Base-by-base conservation (phyloP, 257 asterid genomes). In the Echites panduratus region DNA sequence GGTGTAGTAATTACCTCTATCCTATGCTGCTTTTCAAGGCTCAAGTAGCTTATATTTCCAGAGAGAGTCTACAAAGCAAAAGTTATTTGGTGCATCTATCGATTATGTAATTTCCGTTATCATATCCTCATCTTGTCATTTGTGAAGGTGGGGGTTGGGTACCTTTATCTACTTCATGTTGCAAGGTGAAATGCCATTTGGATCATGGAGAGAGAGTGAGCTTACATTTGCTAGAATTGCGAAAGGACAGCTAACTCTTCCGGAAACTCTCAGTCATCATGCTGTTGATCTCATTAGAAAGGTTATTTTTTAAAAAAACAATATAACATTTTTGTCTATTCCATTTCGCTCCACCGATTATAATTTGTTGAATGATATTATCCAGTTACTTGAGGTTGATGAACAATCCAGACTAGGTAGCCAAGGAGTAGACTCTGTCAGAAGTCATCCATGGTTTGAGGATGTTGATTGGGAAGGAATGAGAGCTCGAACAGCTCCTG, bases 171-270 rank as follows among this genome's bases (percentile, higher is more conserved):
- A 88, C 86, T 91, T 89, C 91, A 88, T 94, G 98, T 89, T 94
- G 75, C 85, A 85, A 76, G 96, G 93, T 70, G 98, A 94, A 87
- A 89, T 89, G 97, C 97, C 98, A 74, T 93, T 91, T 73, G 97
- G 97, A 66, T 91, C 96, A 52, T 91, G 98, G 98, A 87, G 98
- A 85, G 96, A 89, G 70, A 91, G 93, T 76, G 97, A 93, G 82
- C 93, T 93, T 78, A 89, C 96, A 14, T 89, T 83, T 65, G 95
- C 96, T 50, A 85, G 96, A 84, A 86, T 91, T 54, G 97, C 91
- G 41, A 91, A 84, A 82, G 95, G 96, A 54, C 97, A 87, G 80
- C 85, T 91, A 53, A 85, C 92, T 66, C 89, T 91, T 77, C 96
- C 98, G 27, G 84, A 86, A 48, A 75, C 74, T 41, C 87, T 89